Evolutionary conservation across 169 alveolate species (phyloP).

Genomic region (Cryptosporidium meleagridis): DNA sequence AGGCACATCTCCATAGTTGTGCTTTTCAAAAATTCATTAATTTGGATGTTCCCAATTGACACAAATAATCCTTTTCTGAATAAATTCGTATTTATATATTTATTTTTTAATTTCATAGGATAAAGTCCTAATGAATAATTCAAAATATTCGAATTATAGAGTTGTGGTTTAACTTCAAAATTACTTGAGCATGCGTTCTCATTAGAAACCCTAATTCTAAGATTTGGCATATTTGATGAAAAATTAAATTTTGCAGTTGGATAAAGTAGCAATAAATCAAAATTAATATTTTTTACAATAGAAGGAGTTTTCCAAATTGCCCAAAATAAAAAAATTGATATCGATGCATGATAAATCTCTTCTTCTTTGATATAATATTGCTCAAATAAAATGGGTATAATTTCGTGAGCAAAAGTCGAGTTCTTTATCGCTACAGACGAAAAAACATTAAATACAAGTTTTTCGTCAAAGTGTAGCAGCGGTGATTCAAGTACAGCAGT

Average conservation of each 20-base stretch:
- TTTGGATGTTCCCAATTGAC: background rate
- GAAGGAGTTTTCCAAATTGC: conserved; percentile 66
- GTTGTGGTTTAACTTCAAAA: conserved; percentile 9
- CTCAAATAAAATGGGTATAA: conserved; percentile 21
- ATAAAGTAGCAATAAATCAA: conserved; percentile 26
- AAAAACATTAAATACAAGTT: conserved; percentile 10
- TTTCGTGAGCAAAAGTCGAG: conserved; percentile 11
- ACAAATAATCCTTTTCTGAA: background rate
- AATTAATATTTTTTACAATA: conserved; percentile 7
- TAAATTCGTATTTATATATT: background rate
- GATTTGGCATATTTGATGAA: conserved; percentile 20
- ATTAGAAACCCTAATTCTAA: conserved; percentile 16
- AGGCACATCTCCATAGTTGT: conserved; percentile 14
- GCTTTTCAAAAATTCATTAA: background rate
- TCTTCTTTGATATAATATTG: conserved; percentile 19
- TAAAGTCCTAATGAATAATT: conserved; percentile 31
- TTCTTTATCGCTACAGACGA: conserved; percentile 16
- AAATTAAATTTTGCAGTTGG: conserved; percentile 24
- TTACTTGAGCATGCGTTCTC: background rate
- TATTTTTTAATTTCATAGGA: background rate
- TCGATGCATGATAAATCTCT: conserved; percentile 30
- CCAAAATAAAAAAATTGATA: conserved; percentile 52
- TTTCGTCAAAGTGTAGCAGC: conserved; percentile 10
- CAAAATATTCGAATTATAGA: conserved; percentile 23
- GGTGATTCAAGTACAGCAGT: conserved; percentile 37